Conservation (phyloP, 371 early-diverging fungal genomes). For the Mucor ambiguus region DNA sequence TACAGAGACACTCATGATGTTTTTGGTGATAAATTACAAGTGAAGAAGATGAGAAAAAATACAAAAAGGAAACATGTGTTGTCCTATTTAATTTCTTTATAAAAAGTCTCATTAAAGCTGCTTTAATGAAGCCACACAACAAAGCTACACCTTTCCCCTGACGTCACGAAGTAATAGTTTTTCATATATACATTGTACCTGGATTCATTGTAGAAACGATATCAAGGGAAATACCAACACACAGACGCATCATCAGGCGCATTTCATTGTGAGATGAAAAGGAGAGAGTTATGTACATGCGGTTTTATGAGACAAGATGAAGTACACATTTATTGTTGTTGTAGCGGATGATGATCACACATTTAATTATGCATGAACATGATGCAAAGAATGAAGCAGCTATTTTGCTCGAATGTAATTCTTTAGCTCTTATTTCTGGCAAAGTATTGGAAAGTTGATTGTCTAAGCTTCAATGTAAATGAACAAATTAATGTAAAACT, state of each 20-base stretch:
- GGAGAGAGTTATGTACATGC: not conserved
- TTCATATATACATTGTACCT: not conserved
- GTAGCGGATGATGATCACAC: not conserved
- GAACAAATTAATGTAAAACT: not conserved
- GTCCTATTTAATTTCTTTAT: not conserved
- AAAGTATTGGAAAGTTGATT: not conserved
- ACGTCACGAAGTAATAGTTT: conserved; percentile 1
- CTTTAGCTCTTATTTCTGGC: not conserved
- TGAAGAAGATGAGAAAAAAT: not conserved
- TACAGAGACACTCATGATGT: conserved; percentile 20
- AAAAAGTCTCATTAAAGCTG: conserved; percentile 1
- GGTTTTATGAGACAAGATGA: not conserved
- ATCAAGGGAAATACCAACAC: not conserved
- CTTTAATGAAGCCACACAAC: not conserved
- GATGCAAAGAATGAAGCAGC: not conserved
- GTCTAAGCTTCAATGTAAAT: not conserved
- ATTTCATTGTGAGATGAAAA: not conserved
- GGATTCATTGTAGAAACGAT: not conserved
- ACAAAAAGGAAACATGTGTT: conserved; percentile 1
- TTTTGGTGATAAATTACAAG: not conserved
- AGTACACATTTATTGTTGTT: not conserved
- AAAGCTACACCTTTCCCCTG: not conserved
- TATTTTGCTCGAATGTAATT: not conserved
- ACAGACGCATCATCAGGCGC: not conserved
- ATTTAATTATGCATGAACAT: not conserved